A percentile compares a stretch with the other conserved stretches of the same genome.
phyloP scores from a whole-genome alignment of 306 rosid species.

The Abrus precatorius region DNA sequence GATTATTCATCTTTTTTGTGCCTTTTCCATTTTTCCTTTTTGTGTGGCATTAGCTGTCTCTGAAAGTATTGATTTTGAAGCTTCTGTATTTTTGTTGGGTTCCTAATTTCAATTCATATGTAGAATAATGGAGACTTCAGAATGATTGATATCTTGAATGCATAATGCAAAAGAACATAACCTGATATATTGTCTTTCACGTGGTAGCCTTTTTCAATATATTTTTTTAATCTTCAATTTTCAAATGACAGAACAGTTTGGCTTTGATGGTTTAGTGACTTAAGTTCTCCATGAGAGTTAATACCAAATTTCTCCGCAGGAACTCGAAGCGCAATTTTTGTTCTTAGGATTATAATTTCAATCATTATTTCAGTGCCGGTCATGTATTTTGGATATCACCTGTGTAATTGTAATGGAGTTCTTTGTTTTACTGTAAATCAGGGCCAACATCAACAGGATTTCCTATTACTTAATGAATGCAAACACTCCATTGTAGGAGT shows the following conservation, averaged over 20 bases:
- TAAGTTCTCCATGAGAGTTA: neutral
- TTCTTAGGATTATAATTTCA: neutral
- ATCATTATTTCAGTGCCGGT: neutral
- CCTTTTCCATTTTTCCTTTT: neutral
- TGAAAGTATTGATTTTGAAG: conserved; percentile 20
- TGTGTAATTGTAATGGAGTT: conserved; percentile 43
- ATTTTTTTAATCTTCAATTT: neutral
- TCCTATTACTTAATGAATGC: conserved; percentile 65
- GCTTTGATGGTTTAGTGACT: neutral
- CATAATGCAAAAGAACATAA: neutral
- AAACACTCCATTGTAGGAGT: conserved; percentile 64
- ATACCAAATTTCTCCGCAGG: conserved; percentile 3
- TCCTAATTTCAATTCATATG: neutral
- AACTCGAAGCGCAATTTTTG: neutral
- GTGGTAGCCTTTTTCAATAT: neutral
- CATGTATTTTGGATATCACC: conserved; percentile 34
- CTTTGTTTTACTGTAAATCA: conserved; percentile 61
- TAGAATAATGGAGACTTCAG: conserved; percentile 7
- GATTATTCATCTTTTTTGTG: conserved; percentile 10
- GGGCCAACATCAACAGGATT: conserved; percentile 62
- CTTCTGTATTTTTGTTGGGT: neutral
- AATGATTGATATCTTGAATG: conserved; percentile 17
- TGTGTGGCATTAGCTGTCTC: conserved; percentile 7
- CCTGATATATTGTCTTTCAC: conserved; percentile 4
- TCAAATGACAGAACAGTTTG: neutral